Base-by-base conservation (phyloP, 805 yeast genomes). In the Barnettozyma salicaria region DNA sequence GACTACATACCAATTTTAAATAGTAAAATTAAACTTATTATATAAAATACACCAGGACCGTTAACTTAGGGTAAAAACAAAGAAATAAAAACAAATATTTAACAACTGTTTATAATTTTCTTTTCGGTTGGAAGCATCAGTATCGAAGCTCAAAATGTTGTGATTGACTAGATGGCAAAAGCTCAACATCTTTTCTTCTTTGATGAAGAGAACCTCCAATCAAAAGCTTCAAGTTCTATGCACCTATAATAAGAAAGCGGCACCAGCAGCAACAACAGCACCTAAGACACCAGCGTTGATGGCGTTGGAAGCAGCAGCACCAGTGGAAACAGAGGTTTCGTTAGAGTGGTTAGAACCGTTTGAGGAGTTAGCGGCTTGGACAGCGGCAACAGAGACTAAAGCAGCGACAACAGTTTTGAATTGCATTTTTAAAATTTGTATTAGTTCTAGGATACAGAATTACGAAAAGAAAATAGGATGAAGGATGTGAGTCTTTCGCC, bases 251-350 rank as follows among this genome's bases (percentile, higher is more conserved):
- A 65, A 60, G 65, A 65, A 64, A 55, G 68, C 70, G 45, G 80
- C 78, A 73, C 86, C 89, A 58, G 88, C 89, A 51, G 88, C 89
- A 52, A 82, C 84, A 60, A 80, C 85, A 55, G 84, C 88, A 74
- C 87, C 89, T 56, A 80, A 67, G 59, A 78, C 75, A 67, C 83
- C 80, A 59, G 86, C 82, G 66, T 79, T 78, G 59, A 72, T 68
- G 47, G 74, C 71, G 63, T 67, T 68, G 50, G 70, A 61, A 47
- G 63, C 68, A 55, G 74, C 79, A 53, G 68, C 72, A 52, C 62
- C 63, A 45, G 68, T 61, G 29, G 81, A 64, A 44, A 57, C 59
- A 60, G 67, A 65, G 48, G 75, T 40, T 46, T 63, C 62, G 50
- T 74, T 41, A 48, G 65, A 56, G 50, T 59, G 57, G 59, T 64